A percentile compares a stretch with the other conserved stretches of the same genome.
Evolutionary conservation across 192 early-diverging fungal species (phyloP).

Genomic region (Phycomyces nitens): DNA sequence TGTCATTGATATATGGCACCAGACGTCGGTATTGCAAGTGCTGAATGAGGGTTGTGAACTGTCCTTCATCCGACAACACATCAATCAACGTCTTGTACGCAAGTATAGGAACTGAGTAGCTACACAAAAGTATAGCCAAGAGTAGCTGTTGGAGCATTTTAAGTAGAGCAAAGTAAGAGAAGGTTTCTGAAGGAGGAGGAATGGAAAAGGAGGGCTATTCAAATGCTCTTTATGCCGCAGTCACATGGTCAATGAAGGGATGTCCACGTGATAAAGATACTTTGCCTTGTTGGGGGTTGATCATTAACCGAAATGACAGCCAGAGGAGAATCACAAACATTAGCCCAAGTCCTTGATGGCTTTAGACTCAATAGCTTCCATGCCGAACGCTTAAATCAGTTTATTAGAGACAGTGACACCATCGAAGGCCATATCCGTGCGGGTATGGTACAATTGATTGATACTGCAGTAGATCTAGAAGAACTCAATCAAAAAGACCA

Average conservation of each 20-base stretch:
- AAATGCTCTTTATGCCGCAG: not conserved
- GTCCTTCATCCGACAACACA: conserved; percentile 45
- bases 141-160: too few relatives aligned
- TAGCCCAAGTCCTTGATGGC: not conserved
- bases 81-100: conserved; percentile 46
- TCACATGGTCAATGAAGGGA: not conserved
- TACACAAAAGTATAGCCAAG: not conserved
- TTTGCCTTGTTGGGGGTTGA: not conserved
- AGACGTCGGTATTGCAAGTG: conserved; percentile 54
- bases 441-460: not conserved
- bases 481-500: not conserved
- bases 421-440: not conserved
- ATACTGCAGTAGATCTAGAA: conserved; percentile 14
- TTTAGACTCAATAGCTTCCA: not conserved
- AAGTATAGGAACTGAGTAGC: conserved; percentile 1
- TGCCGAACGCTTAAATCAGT: not conserved
- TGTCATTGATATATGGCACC: conserved; percentile 49
- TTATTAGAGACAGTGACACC: not conserved
- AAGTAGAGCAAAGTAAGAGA: not conserved
- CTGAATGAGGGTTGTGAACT: conserved; percentile 48
- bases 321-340: not conserved
- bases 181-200: not conserved
- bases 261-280: not conserved
- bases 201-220: not conserved
- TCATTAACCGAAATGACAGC: not conserved